Base-by-base conservation (phyloP, 75 land plant species). In the Pinus albicaulis region DNA sequence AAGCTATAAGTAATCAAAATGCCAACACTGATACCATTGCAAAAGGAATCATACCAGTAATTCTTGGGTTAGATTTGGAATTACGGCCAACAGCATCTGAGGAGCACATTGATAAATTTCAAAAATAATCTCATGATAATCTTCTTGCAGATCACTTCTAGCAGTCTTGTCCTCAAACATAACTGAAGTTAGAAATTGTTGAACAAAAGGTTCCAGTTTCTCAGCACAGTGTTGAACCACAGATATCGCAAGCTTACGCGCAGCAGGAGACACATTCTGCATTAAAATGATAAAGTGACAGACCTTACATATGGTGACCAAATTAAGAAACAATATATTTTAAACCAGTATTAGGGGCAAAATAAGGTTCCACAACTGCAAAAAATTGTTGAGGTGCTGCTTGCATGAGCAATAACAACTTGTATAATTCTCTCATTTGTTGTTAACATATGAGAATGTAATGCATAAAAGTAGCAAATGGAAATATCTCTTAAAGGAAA, bases 21-120 rank as follows among this genome's bases (percentile, higher is more conserved):
- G 5, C n/a, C 48, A 23, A n/a, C 19, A 71, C 14, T 48, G 55
- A 23, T 4, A 71, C 4, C 53, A 22, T 5, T 64, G 53, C 23
- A 16, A 17, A n/a, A 38, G 41, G 12, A 48, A 25, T 60, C 76
- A 44, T 92, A 97, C 99, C 86, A 86, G 74, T 73, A 97, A 75
- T 74, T 94, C 99, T 44, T 91, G 88, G 16, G 87, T 83, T 73
- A 97, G 78, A 56, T 82, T 89, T 13, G 98, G 99, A 56, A 94
- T 90, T 71, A 92, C 89, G 60, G 86, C 69, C 56, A 88, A 56
- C 72, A 98, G 90, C 88, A 92, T 86, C 68, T 89, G 86, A 70
- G 99, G 99, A 23, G 92, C 83, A 78, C 86, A 89, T 19, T 78
- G 78, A 75, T 81, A 92, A 41, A 98, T 82, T 78, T 88, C 84